Conservation (phyloP, 129 eudicot genomes). For the Helichrysum umbraculigerum region DNA sequence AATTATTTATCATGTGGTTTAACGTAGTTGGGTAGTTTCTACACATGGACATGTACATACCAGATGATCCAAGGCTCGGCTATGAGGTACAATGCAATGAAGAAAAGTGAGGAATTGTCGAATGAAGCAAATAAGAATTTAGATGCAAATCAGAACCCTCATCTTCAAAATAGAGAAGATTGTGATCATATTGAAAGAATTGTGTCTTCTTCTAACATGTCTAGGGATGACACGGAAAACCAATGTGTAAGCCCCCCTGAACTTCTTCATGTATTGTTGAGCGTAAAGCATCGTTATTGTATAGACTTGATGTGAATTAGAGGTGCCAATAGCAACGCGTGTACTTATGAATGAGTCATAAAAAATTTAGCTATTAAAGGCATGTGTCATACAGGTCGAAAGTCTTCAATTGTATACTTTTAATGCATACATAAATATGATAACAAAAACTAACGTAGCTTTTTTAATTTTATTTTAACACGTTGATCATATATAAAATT, state of each 20-base stretch:
- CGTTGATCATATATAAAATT: too few species aligned
- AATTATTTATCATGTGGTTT: not conserved
- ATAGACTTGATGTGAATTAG: too few species aligned
- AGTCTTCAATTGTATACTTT: too few species aligned
- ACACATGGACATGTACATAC: slow-evolving; percentile 82
- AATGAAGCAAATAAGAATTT: slow-evolving; percentile 50
- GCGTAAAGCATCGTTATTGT: not conserved
- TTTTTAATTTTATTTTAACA: too few species aligned
- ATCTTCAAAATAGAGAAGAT: slow-evolving; percentile 45
- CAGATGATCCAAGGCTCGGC: slow-evolving; percentile 65
- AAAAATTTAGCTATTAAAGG: too few species aligned
- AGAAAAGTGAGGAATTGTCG: slow-evolving; percentile 23
- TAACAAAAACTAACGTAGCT: too few species aligned
- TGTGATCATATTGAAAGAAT: slow-evolving; percentile 30
- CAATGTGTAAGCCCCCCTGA: not conserved
- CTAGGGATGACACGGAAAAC: slow-evolving; percentile 24
- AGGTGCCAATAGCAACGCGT: too few species aligned
- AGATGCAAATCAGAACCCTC: slow-evolving; percentile 51
- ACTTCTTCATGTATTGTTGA: not conserved
- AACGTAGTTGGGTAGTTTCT: slow-evolving; percentile 75
- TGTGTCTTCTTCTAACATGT: slow-evolving; percentile 28
- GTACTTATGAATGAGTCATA: too few species aligned
- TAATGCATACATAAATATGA: too few species aligned
- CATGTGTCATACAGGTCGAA: too few species aligned
- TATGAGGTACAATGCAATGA: slow-evolving; percentile 35